A percentile compares a stretch with the other conserved stretches of the same genome.
Conservation (phyloP, 169 alveolate genomes). For the Plasmodium malariae region DNA sequence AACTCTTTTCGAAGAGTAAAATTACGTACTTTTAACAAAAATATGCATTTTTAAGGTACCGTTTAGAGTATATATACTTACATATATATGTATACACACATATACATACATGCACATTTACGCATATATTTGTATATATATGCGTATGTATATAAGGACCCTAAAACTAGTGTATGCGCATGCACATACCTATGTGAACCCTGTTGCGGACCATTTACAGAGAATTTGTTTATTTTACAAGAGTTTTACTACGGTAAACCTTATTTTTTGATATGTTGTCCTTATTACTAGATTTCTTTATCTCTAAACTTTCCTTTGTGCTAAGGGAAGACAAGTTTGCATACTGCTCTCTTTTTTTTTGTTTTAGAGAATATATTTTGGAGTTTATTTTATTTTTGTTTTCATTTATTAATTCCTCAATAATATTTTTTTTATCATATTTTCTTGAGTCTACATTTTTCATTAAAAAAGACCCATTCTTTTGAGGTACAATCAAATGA, state of each 20-base stretch:
- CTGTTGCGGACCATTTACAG: background rate
- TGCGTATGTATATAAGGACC: background rate
- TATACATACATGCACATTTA: too few relatives aligned
- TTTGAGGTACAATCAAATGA: conserved; percentile 26
- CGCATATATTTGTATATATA: background rate
- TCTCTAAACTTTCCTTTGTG: conserved; percentile 58
- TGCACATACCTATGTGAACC: background rate
- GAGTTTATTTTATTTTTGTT: conserved; percentile 26
- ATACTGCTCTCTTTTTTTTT: conserved; percentile 32
- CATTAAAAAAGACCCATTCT: conserved; percentile 8
- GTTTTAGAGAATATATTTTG: conserved; percentile 7
- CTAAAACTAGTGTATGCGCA: background rate
- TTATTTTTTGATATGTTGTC: conserved; percentile 6
- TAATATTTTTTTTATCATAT: conserved; percentile 34
- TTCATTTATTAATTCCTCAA: conserved; percentile 41
- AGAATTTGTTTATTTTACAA: conserved; percentile 24
- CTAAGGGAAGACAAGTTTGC: conserved; percentile 52
- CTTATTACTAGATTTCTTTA: background rate
- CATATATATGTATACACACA: too few relatives aligned
- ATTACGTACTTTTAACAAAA: too few relatives aligned
- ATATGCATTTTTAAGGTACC: too few relatives aligned
- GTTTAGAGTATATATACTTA: too few relatives aligned
- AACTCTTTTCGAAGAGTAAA: too few relatives aligned
- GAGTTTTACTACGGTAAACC: conserved; percentile 6
- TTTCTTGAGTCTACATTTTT: conserved; percentile 7